Conservation (phyloP, 805 yeast species). For the Ogataea allantospora region DNA sequence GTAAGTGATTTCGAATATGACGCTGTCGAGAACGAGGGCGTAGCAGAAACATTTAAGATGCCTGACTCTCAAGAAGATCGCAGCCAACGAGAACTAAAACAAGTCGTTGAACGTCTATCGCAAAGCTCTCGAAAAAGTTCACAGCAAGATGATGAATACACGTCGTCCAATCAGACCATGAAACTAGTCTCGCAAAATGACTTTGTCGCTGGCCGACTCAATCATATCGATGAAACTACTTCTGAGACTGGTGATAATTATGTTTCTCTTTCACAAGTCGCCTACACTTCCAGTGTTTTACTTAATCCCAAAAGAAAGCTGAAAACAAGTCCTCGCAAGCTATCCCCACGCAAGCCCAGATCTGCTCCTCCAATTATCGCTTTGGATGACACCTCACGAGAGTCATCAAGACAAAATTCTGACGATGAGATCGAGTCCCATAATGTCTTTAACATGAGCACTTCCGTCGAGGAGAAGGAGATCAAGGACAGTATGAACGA, state of each 20-base stretch:
- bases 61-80: constrained; percentile 11
- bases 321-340: background rate
- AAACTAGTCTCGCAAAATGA: constrained; percentile 1
- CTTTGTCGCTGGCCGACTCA: background rate
- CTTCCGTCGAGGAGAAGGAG: background rate
- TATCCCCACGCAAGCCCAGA: constrained; percentile 1
- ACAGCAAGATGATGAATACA: constrained; percentile 1
- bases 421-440: constrained; percentile 37
- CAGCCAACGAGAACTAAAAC: background rate
- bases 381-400: constrained; percentile 30
- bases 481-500: constrained; percentile 10
- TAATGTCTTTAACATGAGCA: constrained; percentile 17
- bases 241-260: background rate
- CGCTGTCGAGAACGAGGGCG: constrained; percentile 1
- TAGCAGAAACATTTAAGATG: constrained; percentile 8
- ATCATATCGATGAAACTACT: constrained; percentile 1
- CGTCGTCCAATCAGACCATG: constrained; percentile 3
- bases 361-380: background rate
- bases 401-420: constrained; percentile 12
- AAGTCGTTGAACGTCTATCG: background rate
- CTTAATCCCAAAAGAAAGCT: constrained; percentile 1
- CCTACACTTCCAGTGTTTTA: constrained; percentile 8
- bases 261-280: constrained; percentile 10
- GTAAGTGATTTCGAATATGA: constrained; percentile 21
- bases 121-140: constrained; percentile 3